Evolutionary conservation across 2,329 filamentous ascomycete species (phyloP).

Genomic region (Metarhizium anisopliae): DNA sequence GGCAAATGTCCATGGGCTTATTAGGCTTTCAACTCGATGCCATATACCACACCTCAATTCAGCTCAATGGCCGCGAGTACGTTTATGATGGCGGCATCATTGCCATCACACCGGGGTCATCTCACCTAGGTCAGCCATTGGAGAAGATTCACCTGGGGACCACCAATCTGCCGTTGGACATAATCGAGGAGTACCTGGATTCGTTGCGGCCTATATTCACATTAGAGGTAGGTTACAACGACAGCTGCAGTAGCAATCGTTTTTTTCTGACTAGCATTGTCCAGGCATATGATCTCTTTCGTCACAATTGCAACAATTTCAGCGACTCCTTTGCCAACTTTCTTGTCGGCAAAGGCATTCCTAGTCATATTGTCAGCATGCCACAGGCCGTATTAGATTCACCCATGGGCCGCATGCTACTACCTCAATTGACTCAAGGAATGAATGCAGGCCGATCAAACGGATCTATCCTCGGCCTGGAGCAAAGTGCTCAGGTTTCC

Average conservation of each 20-base stretch:
- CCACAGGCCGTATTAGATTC: constrained; percentile 79
- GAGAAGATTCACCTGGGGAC: constrained; percentile 65
- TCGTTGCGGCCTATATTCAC: constrained; percentile 79
- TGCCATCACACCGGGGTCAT: constrained; percentile 68
- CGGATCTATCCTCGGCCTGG: constrained; percentile 44
- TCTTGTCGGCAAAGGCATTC: constrained; percentile 79
- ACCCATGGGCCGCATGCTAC: constrained; percentile 80
- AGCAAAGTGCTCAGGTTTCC: constrained; percentile 25
- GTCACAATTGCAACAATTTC: constrained; percentile 97
- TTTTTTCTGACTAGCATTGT: not conserved
- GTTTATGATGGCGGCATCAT: constrained; percentile 85
- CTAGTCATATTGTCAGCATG: constrained; percentile 75
- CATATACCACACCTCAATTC: constrained; percentile 88
- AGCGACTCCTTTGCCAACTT: constrained; percentile 89
- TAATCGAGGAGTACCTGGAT: constrained; percentile 80
- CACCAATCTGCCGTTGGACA: constrained; percentile 70
- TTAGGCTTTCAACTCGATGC: constrained; percentile 67
- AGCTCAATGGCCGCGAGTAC: constrained; percentile 79
- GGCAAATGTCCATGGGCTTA: constrained; percentile 43
- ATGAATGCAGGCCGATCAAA: constrained; percentile 40
- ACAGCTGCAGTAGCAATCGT: not conserved
- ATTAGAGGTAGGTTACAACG: constrained; percentile 45
- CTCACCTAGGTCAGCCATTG: constrained; percentile 80
- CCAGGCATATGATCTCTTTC: constrained; percentile 79
- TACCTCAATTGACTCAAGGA: constrained; percentile 55